Conservation (phyloP, 331 rosid genomes). For the Telfairia occidentalis region DNA sequence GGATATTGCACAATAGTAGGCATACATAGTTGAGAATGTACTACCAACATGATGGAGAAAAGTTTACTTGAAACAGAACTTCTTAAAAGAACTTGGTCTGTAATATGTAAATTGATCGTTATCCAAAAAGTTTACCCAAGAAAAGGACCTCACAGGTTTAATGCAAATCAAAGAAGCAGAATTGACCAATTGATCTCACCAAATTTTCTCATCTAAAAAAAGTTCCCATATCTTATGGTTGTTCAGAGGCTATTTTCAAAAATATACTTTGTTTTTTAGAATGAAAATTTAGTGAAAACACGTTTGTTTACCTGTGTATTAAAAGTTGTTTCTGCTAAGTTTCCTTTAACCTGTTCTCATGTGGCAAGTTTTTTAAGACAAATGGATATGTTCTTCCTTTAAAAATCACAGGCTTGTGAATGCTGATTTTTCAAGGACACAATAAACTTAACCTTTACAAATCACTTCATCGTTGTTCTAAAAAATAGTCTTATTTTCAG, state of each 20-base stretch:
- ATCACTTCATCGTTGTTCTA: not conserved
- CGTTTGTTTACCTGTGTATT: not conserved
- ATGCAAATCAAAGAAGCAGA: not conserved
- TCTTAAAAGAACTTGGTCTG: not conserved
- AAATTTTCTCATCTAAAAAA: not conserved
- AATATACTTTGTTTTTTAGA: not conserved
- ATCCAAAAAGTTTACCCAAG: not conserved
- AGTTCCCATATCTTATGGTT: not conserved
- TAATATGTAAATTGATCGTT: not conserved
- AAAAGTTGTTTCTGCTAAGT: not conserved
- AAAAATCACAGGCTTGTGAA: not conserved
- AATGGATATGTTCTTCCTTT: not conserved
- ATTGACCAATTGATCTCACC: not conserved
- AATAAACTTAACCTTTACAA: constrained; percentile 2
- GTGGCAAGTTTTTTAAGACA: not conserved
- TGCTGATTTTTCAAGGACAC: not conserved
- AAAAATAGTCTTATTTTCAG: not conserved
- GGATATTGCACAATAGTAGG: not conserved
- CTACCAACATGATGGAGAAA: not conserved
- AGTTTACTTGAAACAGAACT: not conserved
- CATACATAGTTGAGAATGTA: not conserved
- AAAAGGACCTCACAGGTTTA: not conserved
- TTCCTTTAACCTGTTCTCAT: not conserved
- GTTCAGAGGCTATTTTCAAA: not conserved
- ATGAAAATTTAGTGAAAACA: not conserved